Evolutionary conservation across 1,284 basidiomycete species (phyloP).

Genomic region (Xerocomus cyaneibrunnescens): DNA sequence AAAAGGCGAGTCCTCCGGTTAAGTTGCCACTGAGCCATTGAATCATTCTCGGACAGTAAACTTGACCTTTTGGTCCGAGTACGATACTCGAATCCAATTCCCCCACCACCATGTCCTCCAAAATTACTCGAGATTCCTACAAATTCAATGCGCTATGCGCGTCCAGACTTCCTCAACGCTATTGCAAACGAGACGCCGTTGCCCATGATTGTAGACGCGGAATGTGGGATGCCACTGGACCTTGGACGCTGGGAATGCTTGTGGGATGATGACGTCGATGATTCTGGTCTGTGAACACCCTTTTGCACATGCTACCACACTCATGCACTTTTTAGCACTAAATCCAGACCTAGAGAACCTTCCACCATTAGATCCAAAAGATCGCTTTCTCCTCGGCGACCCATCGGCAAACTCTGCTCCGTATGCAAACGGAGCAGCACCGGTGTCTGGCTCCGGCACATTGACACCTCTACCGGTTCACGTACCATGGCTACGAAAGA

Average conservation of each 20-base stretch:
- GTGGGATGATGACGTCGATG: slow-evolving; percentile 76
- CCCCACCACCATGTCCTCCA: slow-evolving; percentile 92
- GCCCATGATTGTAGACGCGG: slow-evolving; percentile 93
- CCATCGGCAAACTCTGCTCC: slow-evolving; percentile 46
- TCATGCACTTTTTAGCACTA: slow-evolving; percentile 44
- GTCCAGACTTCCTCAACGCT: slow-evolving; percentile 78
- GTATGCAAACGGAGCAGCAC: slow-evolving; percentile 43
- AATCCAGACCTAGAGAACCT: slow-evolving; percentile 65
- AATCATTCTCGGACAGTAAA: slow-evolving; percentile 47
- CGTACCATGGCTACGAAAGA: slow-evolving; percentile 88
- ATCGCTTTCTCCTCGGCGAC: slow-evolving; percentile 67
- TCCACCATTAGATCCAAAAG: slow-evolving; percentile 68
- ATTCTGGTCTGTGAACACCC: slow-evolving; percentile 51
- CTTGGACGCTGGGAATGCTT: slow-evolving; percentile 78
- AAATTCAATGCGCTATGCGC: slow-evolving; percentile 80
- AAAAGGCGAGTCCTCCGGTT: slow-evolving; percentile 27
- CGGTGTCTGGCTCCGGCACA: slow-evolving; percentile 34
- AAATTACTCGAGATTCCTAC: slow-evolving; percentile 89
- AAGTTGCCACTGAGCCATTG: neutral
- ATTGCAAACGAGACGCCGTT: slow-evolving; percentile 78
- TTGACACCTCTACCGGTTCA: slow-evolving; percentile 53
- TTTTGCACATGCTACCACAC: neutral
- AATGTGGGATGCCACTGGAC: slow-evolving; percentile 93
- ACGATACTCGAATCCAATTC: slow-evolving; percentile 90
- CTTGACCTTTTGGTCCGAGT: slow-evolving; percentile 89